Conservation (phyloP, 2,329 filamentous ascomycete species). For the Stachybotrys chlorohalonatus region DNA sequence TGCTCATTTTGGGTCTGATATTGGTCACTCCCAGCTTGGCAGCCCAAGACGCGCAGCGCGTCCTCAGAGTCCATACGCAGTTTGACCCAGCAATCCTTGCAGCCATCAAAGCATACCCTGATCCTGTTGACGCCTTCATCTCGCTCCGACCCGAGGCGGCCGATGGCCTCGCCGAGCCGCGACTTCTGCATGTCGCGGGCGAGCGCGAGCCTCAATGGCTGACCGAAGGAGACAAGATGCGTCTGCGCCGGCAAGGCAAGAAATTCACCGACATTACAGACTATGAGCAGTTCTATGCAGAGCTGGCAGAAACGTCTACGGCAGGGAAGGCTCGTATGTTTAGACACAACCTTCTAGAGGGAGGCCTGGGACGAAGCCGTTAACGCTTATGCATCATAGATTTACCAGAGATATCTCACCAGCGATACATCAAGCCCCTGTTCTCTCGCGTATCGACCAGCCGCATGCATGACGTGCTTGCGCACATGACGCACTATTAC, state of each 20-base stretch:
- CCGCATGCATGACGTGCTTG: constrained; percentile 56
- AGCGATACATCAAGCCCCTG: constrained; percentile 46
- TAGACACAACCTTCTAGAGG: constrained; percentile 1
- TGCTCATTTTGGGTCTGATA: background rate
- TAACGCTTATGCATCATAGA: constrained; percentile 10
- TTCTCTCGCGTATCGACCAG: constrained; percentile 49
- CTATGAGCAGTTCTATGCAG: constrained; percentile 37
- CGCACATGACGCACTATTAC: constrained; percentile 51
- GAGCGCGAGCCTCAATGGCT: constrained; percentile 56
- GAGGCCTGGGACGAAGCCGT: background rate
- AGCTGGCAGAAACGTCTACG: constrained; percentile 9
- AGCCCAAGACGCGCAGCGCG: constrained; percentile 5
- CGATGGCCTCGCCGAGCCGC: constrained; percentile 28
- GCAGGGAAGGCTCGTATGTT: constrained; percentile 19
- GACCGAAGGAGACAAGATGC: constrained; percentile 66
- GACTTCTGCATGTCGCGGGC: constrained; percentile 55
- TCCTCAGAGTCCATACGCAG: no score
- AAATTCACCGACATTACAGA: constrained; percentile 70
- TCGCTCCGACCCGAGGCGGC: constrained; percentile 16
- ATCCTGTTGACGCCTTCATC: constrained; percentile 19
- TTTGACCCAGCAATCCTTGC: constrained; percentile 13
- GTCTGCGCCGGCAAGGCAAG: constrained; percentile 52
- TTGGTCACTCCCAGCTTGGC: constrained; percentile 3
- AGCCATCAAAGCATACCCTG: constrained; percentile 13
- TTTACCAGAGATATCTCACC: constrained; percentile 31